A percentile compares a stretch with the other conserved stretches of the same genome.
These are phyloP conservation scores for Suillus paluster DNA, from an alignment of 768 basidiomycete species.

Conservation along the genomic window DNA sequence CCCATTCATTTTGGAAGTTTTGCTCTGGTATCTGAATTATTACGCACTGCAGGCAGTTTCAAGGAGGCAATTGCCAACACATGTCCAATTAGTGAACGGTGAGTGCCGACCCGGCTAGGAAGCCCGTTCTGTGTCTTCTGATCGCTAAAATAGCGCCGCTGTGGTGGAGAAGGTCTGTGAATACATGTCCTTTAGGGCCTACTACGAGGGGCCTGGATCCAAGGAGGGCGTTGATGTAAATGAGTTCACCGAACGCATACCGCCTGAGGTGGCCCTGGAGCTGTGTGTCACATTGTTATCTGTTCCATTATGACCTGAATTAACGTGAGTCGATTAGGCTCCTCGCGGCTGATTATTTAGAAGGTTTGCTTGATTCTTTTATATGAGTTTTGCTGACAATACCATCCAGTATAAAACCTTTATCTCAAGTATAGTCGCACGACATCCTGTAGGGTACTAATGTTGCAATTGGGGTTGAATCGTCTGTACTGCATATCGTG, in stretches of 20 bases:
- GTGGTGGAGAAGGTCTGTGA: conserved; percentile 90
- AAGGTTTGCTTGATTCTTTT: conserved; percentile 47
- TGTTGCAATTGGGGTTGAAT: background rate
- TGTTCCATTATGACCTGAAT: conserved; percentile 3
- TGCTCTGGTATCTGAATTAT: conserved; percentile 13
- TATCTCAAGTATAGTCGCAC: background rate
- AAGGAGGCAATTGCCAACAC: conserved; percentile 74
- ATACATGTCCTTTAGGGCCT: conserved; percentile 84
- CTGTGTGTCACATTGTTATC: conserved; percentile 50
- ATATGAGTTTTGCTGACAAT: background rate
- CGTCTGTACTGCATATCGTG: background rate
- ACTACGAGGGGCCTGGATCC: conserved; percentile 69
- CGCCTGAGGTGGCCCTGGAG: conserved; percentile 87
- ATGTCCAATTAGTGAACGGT: conserved; percentile 77
- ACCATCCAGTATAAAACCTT: background rate
- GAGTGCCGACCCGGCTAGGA: conserved; percentile 18
- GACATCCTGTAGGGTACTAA: background rate
- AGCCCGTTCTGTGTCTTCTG: conserved; percentile 2
- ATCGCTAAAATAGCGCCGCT: conserved; percentile 47
- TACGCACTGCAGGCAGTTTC: conserved; percentile 59
- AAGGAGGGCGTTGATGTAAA: conserved; percentile 79
- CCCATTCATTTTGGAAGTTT: conserved; percentile 13
- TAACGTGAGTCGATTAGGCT: conserved; percentile 40
- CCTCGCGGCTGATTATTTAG: conserved; percentile 68
- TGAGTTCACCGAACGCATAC: conserved; percentile 83